These are phyloP conservation scores for Nannochloropsis gaditana DNA, from an alignment of 108 stramenopile species.

Conservation along the genomic window DNA sequence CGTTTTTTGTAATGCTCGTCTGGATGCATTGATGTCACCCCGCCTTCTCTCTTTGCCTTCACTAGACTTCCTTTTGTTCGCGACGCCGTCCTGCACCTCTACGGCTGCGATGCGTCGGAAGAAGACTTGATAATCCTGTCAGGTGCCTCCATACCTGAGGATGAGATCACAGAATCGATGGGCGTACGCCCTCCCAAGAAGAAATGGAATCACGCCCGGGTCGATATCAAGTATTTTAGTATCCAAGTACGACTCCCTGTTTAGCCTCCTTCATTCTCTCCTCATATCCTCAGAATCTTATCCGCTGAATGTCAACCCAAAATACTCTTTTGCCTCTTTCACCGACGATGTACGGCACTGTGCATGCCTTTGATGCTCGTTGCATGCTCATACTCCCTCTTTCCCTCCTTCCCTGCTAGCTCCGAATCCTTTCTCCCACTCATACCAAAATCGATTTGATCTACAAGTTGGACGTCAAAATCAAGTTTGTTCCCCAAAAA, in stretches of 20 bases:
- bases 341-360: too few species aligned
- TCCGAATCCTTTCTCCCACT: not conserved
- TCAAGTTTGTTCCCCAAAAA: not conserved
- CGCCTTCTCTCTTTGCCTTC: not conserved
- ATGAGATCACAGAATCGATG: not conserved
- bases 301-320: too few species aligned
- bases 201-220: not conserved
- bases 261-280: not conserved
- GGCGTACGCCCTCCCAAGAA: not conserved
- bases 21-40: too few species aligned
- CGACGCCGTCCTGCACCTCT: not conserved
- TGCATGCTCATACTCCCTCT: not conserved
- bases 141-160: not conserved
- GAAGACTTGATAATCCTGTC: not conserved
- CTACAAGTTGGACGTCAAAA: not conserved
- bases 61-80: not conserved
- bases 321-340: too few species aligned
- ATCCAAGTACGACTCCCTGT: not conserved
- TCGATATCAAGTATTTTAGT: not conserved
- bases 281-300: not conserved
- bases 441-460: not conserved
- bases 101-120: not conserved
- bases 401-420: not conserved
- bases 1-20: too few species aligned
- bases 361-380: too few species aligned